Conservation (phyloP, 352 stramenopile species). For the Globisporangium camurandrum region DNA sequence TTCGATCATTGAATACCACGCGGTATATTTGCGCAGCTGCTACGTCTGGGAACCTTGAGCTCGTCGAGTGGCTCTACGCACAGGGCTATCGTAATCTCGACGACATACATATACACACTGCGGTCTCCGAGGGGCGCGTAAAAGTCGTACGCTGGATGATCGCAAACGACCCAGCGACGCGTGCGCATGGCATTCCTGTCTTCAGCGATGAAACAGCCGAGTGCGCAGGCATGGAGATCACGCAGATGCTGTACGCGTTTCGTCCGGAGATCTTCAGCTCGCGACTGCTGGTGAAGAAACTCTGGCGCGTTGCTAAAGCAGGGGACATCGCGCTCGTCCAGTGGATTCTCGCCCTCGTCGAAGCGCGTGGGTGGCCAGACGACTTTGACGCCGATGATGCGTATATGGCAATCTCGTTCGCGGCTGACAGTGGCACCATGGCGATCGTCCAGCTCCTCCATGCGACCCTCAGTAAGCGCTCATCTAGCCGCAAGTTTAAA, state of each 20-base stretch:
- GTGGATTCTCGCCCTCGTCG: background rate
- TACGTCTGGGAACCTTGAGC: background rate
- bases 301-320: too few species aligned
- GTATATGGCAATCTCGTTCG: background rate
- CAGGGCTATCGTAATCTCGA: background rate
- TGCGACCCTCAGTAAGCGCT: too few species aligned
- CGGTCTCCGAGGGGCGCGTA: background rate
- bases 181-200: background rate
- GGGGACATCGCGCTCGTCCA: background rate
- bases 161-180: too few species aligned
- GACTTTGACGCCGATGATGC: background rate
- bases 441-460: background rate
- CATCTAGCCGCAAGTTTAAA: background rate
- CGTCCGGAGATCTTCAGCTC: too few species aligned
- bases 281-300: too few species aligned
- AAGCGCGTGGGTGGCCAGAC: background rate
- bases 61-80: slow-evolving; percentile 1
- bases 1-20: background rate
- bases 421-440: background rate
- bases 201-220: background rate
- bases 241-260: too few species aligned
- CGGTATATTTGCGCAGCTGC: background rate
- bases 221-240: too few species aligned
- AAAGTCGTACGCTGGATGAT: background rate
- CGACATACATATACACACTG: background rate